Evolutionary conservation across 1,284 basidiomycete species (phyloP), one percentile per base, ranked within the genome.

Genomic region (Xanthoconium separans): DNA sequence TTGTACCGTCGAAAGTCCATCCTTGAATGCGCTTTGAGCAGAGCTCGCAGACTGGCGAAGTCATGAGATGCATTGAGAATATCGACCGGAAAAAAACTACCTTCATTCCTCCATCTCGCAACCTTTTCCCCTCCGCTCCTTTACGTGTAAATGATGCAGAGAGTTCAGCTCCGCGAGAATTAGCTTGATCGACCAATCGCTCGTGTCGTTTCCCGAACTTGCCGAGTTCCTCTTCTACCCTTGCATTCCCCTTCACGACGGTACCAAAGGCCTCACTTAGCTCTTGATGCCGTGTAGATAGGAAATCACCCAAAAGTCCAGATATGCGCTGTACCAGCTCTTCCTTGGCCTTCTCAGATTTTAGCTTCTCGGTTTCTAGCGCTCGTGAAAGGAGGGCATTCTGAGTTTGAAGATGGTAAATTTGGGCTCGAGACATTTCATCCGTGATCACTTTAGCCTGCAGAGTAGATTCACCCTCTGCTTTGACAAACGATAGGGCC

Each of bases 271-370:
- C 81, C 13, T 83, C 79, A 20, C 79, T 76, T 43, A 95, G 73
- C n/a, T 82, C 82, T 18, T 79, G 75, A 62, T 94, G 87, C 33
- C 90, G 83, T 44, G 85, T 78, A 27, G 81, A 73, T 12, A 85
- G 79, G 68, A 89, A 94, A 18, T 83, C 85, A 20, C 80, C 81
- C 3, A 96, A 73, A 57, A 94, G 75, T 7, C 75, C 75, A 0
- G 89, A 87, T 53, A 96, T 78, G 36, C 85, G 84, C 44, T 85
- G 79, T 40, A 93, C 72, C 7, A 96, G 71, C 44, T 89, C 85
- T 37, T 86, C 83, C 59, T 85, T 87, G 2, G 89, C 81, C 48
- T 78, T 80, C 29, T 84, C 80, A 0, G 85, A 80, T 58, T 83
- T 87, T 6, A 71, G 65, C 65, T 80, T 83, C 70, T 95, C 91